Evolutionary conservation across 495 filamentous ascomycete species (phyloP), one percentile per base, ranked within the genome.

Genomic region (Niebla homalea): DNA sequence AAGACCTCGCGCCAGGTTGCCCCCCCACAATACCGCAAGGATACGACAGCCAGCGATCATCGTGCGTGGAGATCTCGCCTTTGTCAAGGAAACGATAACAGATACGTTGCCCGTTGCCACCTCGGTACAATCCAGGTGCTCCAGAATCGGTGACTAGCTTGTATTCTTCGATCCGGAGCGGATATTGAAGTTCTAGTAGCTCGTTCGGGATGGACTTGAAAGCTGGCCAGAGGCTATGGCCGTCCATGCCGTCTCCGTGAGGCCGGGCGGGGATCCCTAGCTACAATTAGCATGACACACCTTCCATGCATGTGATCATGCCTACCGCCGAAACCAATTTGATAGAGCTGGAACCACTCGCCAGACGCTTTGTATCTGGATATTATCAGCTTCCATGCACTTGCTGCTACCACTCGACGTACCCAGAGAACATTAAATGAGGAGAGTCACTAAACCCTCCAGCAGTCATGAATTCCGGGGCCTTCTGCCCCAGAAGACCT

Each of bases 141-240:
- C 72, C 70, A 32, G 68, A 72, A 29, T 75, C 70, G 0, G 71
- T 62, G 4, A 75, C 65, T 19, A 69, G 71, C 32, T 73, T 66
- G 51, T 73, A 74, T 3, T 63, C 68, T 29, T 75, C 70, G 20
- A 75, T 70, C 16, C 71, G 62, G 21, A 74, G 53, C 1, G 71
- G 71, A 45, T 70, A 74, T 40, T 75, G 70, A 1, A 72, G 58
- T 50, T 75, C 72, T 41, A 75, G 70, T 36, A 63, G 68, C 51
- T 75, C 72, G 0, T 70, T 71, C 1, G 71, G 71, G 29, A 72
- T 72, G 3, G 67, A 69, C 50, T 75, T 75, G 61, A 75, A 73
- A 0, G 70, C 72, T 0, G 72, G 70, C 62, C 73, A 75, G 15
- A 75, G 61, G 46, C 70, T 74, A 50, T 75, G 70, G 35, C 71